Evolutionary conservation across 2,329 filamentous ascomycete genomes (phyloP).

Genomic region (Nemania bipapillata): DNA sequence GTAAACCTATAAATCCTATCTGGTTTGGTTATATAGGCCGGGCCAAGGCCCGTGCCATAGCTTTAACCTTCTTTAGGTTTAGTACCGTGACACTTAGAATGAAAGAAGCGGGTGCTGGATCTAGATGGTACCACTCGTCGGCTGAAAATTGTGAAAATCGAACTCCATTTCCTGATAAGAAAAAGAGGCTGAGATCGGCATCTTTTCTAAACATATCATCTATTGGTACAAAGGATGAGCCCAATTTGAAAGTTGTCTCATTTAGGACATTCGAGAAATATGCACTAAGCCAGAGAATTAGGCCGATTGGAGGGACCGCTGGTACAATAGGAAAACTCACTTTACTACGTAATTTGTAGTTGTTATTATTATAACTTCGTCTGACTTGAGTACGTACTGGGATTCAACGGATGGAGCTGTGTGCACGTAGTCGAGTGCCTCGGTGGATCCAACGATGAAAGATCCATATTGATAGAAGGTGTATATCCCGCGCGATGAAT

Average conservation of each 20-base stretch:
- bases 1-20: too few species aligned
- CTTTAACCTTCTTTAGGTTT: too few species aligned
- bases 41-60: too few species aligned
- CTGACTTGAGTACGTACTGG: background rate
- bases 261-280: background rate
- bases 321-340: background rate
- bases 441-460: background rate
- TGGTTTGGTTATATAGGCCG: too few species aligned
- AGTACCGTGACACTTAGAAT: too few species aligned
- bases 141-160: slow-evolving; percentile 26
- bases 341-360: background rate
- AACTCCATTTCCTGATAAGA: slow-evolving; percentile 35
- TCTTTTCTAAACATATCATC: background rate
- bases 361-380: background rate
- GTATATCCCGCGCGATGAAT: background rate
- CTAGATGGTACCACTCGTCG: slow-evolving; percentile 19
- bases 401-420: background rate
- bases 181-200: slow-evolving; percentile 31
- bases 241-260: background rate
- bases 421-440: background rate
- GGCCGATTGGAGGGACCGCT: background rate
- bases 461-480: background rate
- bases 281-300: background rate
- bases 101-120: background rate
- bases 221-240: background rate